phyloP scores from a whole-genome alignment of 2,329 filamentous ascomycete genomes.

The Tolypocladium guangdongense region DNA sequence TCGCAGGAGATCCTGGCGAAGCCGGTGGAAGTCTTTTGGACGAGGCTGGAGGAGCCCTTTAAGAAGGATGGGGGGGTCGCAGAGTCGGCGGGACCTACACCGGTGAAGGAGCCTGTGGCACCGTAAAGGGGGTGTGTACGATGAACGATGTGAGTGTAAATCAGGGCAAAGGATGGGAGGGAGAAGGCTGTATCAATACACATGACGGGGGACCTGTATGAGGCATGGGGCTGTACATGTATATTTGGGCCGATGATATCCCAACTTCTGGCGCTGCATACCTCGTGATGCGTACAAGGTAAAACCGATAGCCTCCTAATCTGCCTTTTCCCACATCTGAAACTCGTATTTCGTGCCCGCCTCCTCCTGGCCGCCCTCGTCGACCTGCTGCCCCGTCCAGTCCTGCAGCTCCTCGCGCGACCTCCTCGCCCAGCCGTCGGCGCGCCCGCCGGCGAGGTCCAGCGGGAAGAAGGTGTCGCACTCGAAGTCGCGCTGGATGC shows the following conservation, averaged over 20 bases:
- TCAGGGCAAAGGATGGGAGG: neutral
- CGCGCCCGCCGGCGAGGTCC: conserved; percentile 28
- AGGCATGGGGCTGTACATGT: neutral
- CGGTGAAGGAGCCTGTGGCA: neutral
- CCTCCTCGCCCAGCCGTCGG: conserved; percentile 42
- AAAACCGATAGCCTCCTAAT: neutral
- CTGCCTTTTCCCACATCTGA: conserved; percentile 58
- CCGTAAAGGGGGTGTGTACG: neutral
- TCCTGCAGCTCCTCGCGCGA: conserved; percentile 41
- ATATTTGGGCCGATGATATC: neutral
- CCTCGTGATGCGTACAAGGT: conserved; percentile 2
- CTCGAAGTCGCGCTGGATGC: conserved; percentile 57
- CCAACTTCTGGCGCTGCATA: conserved; percentile 1
- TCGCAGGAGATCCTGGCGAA: conserved; percentile 22
- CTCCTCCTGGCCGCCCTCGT: conserved; percentile 48
- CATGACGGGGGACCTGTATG: neutral
- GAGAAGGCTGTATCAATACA: neutral
- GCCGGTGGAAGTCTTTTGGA: conserved; percentile 32
- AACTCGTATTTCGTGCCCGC: conserved; percentile 57
- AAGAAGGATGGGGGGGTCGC: conserved; percentile 16
- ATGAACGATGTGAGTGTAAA: neutral
- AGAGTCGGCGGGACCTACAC: neutral
- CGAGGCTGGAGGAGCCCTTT: conserved; percentile 29
- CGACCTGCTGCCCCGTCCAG: conserved; percentile 57
- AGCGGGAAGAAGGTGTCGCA: conserved; percentile 68